Percentiles rank a stretch among this genome's conserved stretches.
phyloP scores from a whole-genome alignment of 306 rosid species.

The Malus sieversii region DNA sequence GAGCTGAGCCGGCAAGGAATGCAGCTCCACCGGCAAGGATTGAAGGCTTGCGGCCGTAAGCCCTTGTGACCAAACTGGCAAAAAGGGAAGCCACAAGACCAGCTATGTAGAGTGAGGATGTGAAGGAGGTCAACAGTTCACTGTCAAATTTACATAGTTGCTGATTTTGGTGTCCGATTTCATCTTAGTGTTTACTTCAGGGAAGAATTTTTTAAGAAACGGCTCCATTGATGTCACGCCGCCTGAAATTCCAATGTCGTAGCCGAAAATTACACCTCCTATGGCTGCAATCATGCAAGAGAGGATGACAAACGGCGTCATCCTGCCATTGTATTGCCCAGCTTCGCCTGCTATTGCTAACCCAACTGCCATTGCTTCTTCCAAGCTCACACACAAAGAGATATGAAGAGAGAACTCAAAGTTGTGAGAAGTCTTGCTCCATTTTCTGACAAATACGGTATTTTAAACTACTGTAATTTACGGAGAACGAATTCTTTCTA shows the following conservation, averaged over 20 bases:
- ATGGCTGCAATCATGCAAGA: constrained; percentile 55
- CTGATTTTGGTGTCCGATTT: constrained; percentile 38
- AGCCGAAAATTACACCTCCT: constrained; percentile 64
- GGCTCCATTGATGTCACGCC: constrained; percentile 77
- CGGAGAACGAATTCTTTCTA: too few relatives aligned
- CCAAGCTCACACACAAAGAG: background rate
- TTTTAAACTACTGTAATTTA: too few relatives aligned
- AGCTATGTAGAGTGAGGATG: constrained; percentile 68
- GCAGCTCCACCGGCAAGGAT: constrained; percentile 53
- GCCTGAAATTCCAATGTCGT: constrained; percentile 63
- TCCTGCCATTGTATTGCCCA: constrained; percentile 40
- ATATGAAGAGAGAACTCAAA: background rate
- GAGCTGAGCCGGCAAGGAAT: constrained; percentile 54
- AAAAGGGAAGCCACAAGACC: constrained; percentile 61
- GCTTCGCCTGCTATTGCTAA: constrained; percentile 13
- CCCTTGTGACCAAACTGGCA: constrained; percentile 48
- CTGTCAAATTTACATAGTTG: constrained; percentile 70
- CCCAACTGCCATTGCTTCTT: constrained; percentile 45
- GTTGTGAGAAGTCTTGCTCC: too few relatives aligned
- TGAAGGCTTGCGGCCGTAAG: constrained; percentile 62
- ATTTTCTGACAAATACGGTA: too few relatives aligned
- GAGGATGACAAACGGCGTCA: constrained; percentile 35
- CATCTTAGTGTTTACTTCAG: constrained; percentile 42
- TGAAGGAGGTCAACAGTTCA: constrained; percentile 57
- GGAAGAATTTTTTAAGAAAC: constrained; percentile 63